phyloP scores from a whole-genome alignment of 441 rosid genomes.

The Populus hybrid region DNA sequence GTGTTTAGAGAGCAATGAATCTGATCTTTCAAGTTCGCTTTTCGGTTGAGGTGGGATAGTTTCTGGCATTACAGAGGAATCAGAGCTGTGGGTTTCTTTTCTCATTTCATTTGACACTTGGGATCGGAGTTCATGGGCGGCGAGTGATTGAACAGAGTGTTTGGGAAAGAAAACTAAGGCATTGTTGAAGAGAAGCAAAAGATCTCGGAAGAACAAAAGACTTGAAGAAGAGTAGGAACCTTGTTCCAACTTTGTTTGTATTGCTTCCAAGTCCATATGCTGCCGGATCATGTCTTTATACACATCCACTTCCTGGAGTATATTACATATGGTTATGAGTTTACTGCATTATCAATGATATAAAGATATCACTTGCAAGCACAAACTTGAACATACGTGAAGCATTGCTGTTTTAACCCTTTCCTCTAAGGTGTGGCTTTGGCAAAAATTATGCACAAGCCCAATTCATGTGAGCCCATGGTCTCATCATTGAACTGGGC shows the following conservation, averaged over 20 bases:
- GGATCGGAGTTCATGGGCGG: conserved; percentile 32
- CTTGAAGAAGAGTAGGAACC: conserved; percentile 30
- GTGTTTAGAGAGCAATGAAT: conserved; percentile 37
- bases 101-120: conserved; percentile 28
- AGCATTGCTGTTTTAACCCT: neutral
- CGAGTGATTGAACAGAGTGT: conserved; percentile 22
- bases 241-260: conserved; percentile 35
- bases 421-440: neutral
- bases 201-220: conserved; percentile 35
- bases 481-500: neutral
- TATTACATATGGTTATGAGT: neutral
- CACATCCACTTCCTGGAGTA: conserved; percentile 33
- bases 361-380: neutral
- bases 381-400: neutral
- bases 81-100: conserved; percentile 13
- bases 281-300: conserved; percentile 40
- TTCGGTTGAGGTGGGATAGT: conserved; percentile 11
- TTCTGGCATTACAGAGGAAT: neutral
- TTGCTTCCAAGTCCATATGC: conserved; percentile 37
- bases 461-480: neutral
- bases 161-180: conserved; percentile 28
- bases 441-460: neutral
- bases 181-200: conserved; percentile 42
- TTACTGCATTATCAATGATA: neutral
- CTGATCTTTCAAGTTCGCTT: conserved; percentile 31